Conservation (phyloP, 1,284 basidiomycete genomes). For the Moesziomyces sp. region DNA sequence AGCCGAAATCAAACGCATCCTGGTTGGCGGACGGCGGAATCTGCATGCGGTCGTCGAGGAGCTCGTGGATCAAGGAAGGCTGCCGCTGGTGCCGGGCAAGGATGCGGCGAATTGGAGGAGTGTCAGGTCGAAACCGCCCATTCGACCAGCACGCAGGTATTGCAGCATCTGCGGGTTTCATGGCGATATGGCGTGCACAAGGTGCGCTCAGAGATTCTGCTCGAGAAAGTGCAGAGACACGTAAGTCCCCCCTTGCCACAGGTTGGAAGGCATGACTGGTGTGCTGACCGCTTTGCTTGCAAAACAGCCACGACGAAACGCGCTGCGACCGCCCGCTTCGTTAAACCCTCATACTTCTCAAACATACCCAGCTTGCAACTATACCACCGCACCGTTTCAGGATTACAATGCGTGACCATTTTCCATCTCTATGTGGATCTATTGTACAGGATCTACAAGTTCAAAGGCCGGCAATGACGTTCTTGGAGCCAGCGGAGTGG, state of each 20-base stretch:
- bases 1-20: slow-evolving; percentile 34
- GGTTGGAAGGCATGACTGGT: too few species aligned
- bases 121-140: slow-evolving; percentile 14
- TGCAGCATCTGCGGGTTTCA: slow-evolving; percentile 47
- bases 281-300: neutral
- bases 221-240: slow-evolving; percentile 24
- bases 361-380: neutral
- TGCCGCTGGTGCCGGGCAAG: slow-evolving; percentile 20
- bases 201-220: slow-evolving; percentile 42
- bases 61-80: slow-evolving; percentile 30
- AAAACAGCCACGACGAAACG: slow-evolving; percentile 32
- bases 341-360: neutral
- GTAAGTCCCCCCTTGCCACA: too few species aligned
- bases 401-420: neutral
- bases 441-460: neutral
- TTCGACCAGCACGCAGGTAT: slow-evolving; percentile 21
- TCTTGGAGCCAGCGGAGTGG: slow-evolving; percentile 3
- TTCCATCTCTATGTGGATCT: neutral
- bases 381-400: slow-evolving; percentile 8
- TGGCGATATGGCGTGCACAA: slow-evolving; percentile 34
- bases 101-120: slow-evolving; percentile 25
- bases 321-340: slow-evolving; percentile 40
- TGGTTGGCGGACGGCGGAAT: slow-evolving; percentile 22
- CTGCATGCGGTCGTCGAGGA: slow-evolving; percentile 37
- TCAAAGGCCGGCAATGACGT: slow-evolving; percentile 44